Evolutionary conservation across 2,329 filamentous ascomycete genomes (phyloP), one percentile per base, ranked within the genome.

Genomic region (Fusarium abutilonis): DNA sequence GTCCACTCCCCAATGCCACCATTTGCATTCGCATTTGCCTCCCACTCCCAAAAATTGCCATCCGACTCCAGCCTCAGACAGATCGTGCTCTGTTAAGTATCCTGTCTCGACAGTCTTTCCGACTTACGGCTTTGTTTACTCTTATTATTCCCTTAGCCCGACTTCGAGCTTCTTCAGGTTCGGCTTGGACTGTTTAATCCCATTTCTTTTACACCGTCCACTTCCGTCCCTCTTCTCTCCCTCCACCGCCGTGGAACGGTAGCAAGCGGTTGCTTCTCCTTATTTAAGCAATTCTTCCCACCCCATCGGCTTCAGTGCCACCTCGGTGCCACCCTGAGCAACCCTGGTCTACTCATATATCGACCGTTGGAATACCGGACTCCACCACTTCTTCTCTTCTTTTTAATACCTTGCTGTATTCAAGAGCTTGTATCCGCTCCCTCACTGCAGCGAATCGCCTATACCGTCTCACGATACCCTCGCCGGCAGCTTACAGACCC

Each of bases 331-430:
- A 60, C 46, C n/a, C 32, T 51, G 46, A 52, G 51, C 49, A 42
- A 60, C 46, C 57, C 57, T 63, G 39, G 62, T 55, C 57, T 50
- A 23, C 35, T 52, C 57, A 59, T 66, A 66, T 59, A 65, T 51
- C 49, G 39, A 40, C 43, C 45, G 34, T 66, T 66, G 45, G 62
- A 45, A 52, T 46, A 66, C 49, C 9, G 14, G 31, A 44, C 52
- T 63, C 45, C 57, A 65, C 41, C 32, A 48, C 41, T 39, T 31
- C 40, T 36, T 53, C 47, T 60, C 36, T 51, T 48, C 54, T 29
- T 52, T 43, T 38, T 56, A 42, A 41, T 21, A 51, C 41, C 41
- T 35, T 35, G 29, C 26, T 36, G 17, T 35, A 11, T 13, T 26
- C 36, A 15, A 23, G 34, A 49, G 32, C 56, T 38, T 21, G 23